Conservation (phyloP, 2,329 filamentous ascomycete species). For the Raffaelea ambrosiae region DNA sequence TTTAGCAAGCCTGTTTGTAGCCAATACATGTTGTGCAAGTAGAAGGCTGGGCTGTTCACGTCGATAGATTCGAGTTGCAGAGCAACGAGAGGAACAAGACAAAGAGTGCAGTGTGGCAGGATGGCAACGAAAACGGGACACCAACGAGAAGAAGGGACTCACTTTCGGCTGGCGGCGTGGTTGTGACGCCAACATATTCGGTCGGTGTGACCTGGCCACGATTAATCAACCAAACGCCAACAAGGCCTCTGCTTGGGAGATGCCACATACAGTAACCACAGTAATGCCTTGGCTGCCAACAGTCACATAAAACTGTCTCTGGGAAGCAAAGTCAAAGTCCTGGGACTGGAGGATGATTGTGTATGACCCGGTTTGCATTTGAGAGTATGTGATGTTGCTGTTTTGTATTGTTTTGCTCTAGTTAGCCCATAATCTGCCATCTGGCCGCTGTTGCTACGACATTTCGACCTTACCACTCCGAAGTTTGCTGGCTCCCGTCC, state of each 20-base stretch:
- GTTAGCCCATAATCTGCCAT: neutral
- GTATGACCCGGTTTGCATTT: constrained; percentile 9
- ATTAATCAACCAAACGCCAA: constrained; percentile 4
- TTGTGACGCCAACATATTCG: constrained; percentile 15
- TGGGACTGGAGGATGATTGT: constrained; percentile 17
- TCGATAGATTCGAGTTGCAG: too few relatives aligned
- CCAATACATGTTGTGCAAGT: too few relatives aligned
- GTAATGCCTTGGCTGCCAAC: constrained; percentile 11
- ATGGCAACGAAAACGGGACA: too few relatives aligned
- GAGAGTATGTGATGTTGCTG: constrained; percentile 5
- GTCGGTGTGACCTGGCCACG: constrained; percentile 3
- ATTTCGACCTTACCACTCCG: constrained; percentile 7
- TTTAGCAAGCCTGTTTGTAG: too few relatives aligned
- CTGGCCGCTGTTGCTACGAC: too few relatives aligned
- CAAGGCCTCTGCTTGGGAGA: neutral
- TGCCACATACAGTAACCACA: constrained; percentile 9
- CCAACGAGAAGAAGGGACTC: neutral
- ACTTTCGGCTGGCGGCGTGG: constrained; percentile 8
- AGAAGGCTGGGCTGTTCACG: too few relatives aligned
- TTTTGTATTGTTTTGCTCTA: neutral
- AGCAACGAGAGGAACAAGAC: too few relatives aligned
- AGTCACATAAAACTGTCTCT: constrained; percentile 13
- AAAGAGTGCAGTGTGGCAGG: too few relatives aligned
- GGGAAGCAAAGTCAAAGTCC: constrained; percentile 14
- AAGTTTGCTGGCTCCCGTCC: constrained; percentile 8